These are phyloP conservation scores for Bipolaris bicolor DNA, from an alignment of 2,329 filamentous ascomycete species.

Conservation along the genomic window DNA sequence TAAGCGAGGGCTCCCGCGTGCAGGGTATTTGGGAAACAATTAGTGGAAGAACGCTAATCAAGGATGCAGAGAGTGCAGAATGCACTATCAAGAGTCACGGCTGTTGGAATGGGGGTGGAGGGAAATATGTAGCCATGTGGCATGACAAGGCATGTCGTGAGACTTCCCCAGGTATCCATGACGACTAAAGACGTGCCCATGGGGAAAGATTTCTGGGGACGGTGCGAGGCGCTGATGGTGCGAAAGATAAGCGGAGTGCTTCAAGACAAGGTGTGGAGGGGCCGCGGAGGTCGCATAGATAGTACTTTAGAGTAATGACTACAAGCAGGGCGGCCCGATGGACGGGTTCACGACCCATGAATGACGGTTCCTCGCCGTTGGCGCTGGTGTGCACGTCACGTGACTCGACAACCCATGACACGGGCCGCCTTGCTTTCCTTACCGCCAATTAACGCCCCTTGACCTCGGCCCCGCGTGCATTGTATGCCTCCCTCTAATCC, in stretches of 20 bases:
- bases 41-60: constrained; percentile 8
- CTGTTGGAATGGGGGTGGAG: background rate
- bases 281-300: background rate
- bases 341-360: background rate
- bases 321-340: background rate
- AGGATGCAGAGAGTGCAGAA: constrained; percentile 3
- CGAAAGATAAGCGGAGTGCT: constrained; percentile 8
- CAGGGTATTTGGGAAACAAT: constrained; percentile 1
- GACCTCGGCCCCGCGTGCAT: constrained; percentile 10
- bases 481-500: constrained; percentile 1
- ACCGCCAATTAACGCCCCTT: constrained; percentile 15
- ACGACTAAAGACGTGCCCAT: constrained; percentile 6
- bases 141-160: constrained; percentile 2
- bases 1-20: constrained; percentile 12
- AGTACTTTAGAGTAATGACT: no score
- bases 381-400: constrained; percentile 3
- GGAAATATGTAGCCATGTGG: background rate
- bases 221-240: constrained; percentile 11
- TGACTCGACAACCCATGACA: background rate
- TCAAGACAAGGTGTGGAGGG: constrained; percentile 5
- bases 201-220: constrained; percentile 9
- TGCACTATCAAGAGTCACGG: constrained; percentile 4
- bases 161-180: constrained; percentile 7
- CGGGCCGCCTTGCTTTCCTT: constrained; percentile 2
- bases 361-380: constrained; percentile 3